A percentile compares a stretch with the other conserved stretches of the same genome.
Evolutionary conservation across 257 asterid genomes (phyloP).

Genomic region (Solanum ossicruentum): DNA sequence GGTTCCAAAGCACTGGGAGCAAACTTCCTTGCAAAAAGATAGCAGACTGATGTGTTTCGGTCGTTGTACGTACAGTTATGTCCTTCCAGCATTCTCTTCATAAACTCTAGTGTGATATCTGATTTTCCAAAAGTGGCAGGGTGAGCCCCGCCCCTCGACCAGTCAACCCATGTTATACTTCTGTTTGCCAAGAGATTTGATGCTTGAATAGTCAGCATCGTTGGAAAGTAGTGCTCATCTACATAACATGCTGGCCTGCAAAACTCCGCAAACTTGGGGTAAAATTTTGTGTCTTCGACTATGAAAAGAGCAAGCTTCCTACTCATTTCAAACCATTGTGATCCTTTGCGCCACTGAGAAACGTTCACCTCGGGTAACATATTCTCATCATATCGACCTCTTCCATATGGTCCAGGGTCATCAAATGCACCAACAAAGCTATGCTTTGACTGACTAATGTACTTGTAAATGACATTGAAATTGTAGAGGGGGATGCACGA

Average conservation of each 20-base stretch:
- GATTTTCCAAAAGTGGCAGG: slow-evolving; percentile 38
- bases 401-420: slow-evolving; percentile 40
- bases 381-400: slow-evolving; percentile 22
- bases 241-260: slow-evolving; percentile 33
- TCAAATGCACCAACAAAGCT: slow-evolving; percentile 42
- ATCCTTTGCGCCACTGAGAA: slow-evolving; percentile 34
- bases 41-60: slow-evolving; percentile 13
- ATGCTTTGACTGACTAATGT: slow-evolving; percentile 24
- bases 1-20: slow-evolving; percentile 37
- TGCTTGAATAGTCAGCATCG: slow-evolving; percentile 30
- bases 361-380: slow-evolving; percentile 33
- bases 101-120: slow-evolving; percentile 30
- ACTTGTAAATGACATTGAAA: slow-evolving; percentile 21
- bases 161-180: slow-evolving; percentile 40
- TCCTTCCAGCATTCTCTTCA: slow-evolving; percentile 22
- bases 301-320: slow-evolving; percentile 30
- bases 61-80: slow-evolving; percentile 20
- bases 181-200: slow-evolving; percentile 24
- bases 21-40: slow-evolving; percentile 38
- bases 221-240: slow-evolving; percentile 43
- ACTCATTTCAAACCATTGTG: slow-evolving; percentile 40
- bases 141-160: slow-evolving; percentile 46
- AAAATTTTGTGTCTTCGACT: slow-evolving; percentile 25
- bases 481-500: slow-evolving; percentile 41
- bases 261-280: slow-evolving; percentile 19